Base-by-base conservation (phyloP, 768 basidiomycete species). In the Leccinum sublutescens region DNA sequence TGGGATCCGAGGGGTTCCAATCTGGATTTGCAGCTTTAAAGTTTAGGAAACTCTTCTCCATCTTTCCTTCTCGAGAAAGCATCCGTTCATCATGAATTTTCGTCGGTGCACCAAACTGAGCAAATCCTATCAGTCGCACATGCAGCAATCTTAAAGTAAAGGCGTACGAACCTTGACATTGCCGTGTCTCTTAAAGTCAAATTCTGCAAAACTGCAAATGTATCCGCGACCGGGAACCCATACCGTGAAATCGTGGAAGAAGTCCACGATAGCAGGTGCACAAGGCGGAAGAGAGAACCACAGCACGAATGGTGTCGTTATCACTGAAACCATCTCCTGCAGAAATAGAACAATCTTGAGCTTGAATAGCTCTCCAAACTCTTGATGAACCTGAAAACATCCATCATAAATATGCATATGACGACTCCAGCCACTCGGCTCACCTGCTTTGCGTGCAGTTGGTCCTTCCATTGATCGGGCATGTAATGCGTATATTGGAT, bases 21-120 rank as follows among this genome's bases (percentile, higher is more conserved):
- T 94, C 92, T 11, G 96, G 96, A 75, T 98, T 92, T 1, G 93
- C 89, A 47, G 93, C 93, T 77, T 95, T 96, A 81, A 97, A 97
- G 69, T 91, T 93, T 33, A 96, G 78, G 77, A 97, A 92, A 72
- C 90, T 93, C 78, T 98, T 97, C 80, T 99, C 97, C 95, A 99
- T 98, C 82, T 99, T 99, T 36, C 93, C 93, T 64, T 96, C 90
- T 61, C 91, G 91, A 5, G 91, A 92, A 66, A 90, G 80, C 80
- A 90, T 87, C 59, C 85, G 85, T 65, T 86, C 85, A 63, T 93
- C 89, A 12, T 79, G 77, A 8, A 81, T 82, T 40, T 79, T 75
- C 4, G 84, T 80, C 1, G 93, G 92, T 11, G 92, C 94, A n/a
- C 93, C 93, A 66, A 93, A 95, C 89, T 93, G 61, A 12, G 40